Conservation (phyloP, 2,329 filamentous ascomycete genomes). For the Stenocarpella maydis region DNA sequence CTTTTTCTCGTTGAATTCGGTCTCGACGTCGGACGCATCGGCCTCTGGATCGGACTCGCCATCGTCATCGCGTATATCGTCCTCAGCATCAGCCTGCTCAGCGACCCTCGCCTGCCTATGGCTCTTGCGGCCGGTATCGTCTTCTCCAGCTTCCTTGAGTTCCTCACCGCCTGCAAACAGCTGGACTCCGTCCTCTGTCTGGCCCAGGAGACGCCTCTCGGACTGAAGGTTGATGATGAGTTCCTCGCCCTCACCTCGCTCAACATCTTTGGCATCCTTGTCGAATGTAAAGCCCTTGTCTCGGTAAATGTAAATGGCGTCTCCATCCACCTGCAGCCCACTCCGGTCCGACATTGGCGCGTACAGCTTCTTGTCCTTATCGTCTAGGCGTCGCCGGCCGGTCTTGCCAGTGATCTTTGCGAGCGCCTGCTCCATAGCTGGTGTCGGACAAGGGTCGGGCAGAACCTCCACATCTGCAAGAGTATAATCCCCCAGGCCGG, state of each 20-base stretch:
- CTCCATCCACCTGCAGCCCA: constrained; percentile 94
- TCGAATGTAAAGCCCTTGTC: constrained; percentile 80
- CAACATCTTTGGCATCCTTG: constrained; percentile 69
- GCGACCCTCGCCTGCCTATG: constrained; percentile 65
- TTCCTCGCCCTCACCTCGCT: constrained; percentile 93
- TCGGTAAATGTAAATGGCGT: constrained; percentile 87
- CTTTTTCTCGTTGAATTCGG: constrained; percentile 66
- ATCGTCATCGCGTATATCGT: constrained; percentile 55
- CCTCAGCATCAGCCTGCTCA: constrained; percentile 60
- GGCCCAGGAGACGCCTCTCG: constrained; percentile 81
- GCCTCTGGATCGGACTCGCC: constrained; percentile 65
- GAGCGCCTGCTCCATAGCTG: constrained; percentile 85
- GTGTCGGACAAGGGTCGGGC: constrained; percentile 95
- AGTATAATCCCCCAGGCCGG: constrained; percentile 88
- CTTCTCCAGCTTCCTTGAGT: constrained; percentile 66
- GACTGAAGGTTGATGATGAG: constrained; percentile 90
- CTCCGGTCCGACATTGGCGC: constrained; percentile 99
- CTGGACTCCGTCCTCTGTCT: constrained; percentile 82
- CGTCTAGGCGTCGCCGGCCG: constrained; percentile 81
- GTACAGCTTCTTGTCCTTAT: constrained; percentile 96
- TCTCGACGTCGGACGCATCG: constrained; percentile 60
- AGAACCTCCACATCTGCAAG: constrained; percentile 85
- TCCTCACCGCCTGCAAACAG: constrained; percentile 83
- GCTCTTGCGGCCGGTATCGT: constrained; percentile 69
- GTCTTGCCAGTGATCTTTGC: constrained; percentile 87